Evolutionary conservation across 192 early-diverging fungal species (phyloP), one percentile per base, ranked within the genome.

Genomic region (Tieghemiomyces parasiticus): DNA sequence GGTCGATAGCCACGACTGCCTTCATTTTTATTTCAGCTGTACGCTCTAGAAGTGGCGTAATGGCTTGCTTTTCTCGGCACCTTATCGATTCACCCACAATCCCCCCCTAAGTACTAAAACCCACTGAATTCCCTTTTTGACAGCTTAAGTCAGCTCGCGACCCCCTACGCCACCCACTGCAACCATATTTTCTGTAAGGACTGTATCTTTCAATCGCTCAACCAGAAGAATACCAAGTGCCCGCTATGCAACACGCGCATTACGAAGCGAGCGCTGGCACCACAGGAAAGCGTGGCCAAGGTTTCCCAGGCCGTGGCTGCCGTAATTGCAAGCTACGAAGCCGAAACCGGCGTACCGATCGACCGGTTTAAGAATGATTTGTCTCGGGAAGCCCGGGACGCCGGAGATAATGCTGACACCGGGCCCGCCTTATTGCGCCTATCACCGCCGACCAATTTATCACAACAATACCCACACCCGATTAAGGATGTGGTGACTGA

Each of bases 241-340:
- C 55, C 55, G 26, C n/a, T 58, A 25, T 58, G 55, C 35, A 34
- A 38, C 13, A 38, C 55, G 10, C 35, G 33, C 55, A 58, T 58
- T 38, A 58, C 55, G 33, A 58, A 58, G 35, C 55, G 55, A n/a
- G 34, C 55, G n/a, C 55, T 58, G 35, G 55, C 35, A 12, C n/a
- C n/a, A 6, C 32, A n/a, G 22, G 55, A 35, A 19, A 19, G 19
- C 1, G n/a, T 58, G 20, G 33, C 28, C 32, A 35, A 34, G 12
- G 55, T 58, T 9, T 30, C 35, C 19, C 32, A 31, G 22, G 55
- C 55, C 33, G 55, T 58, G 35, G 16, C 16, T 22, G 3, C n/a
- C 3, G 55, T 58, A 34, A 58, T 58, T 28, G 33, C 16, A 9
- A 34, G 33, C 30, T 58, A 25, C 35, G 55, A 58, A 58, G 22